Percentiles rank a stretch among this genome's conserved stretches.
Conservation (phyloP, 805 yeast genomes). For the Candida maris region DNA sequence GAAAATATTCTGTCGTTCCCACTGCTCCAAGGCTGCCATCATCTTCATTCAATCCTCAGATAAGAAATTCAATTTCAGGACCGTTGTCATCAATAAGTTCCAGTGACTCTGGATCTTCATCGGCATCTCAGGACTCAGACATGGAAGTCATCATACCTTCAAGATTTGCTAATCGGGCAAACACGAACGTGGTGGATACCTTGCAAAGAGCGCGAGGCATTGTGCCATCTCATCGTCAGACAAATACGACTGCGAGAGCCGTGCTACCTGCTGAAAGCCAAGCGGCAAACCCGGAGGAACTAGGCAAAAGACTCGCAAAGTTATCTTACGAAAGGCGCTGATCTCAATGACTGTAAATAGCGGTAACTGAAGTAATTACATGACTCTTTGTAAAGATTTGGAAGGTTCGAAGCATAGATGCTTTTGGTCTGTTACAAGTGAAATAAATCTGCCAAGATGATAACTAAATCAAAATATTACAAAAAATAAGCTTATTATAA, state of each 20-base stretch:
- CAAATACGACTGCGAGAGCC: neutral
- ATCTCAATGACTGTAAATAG: no score
- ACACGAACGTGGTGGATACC: conserved; percentile 14
- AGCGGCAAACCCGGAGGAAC: conserved; percentile 7
- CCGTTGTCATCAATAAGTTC: no score
- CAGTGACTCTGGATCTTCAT: no score
- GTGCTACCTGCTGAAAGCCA: conserved; percentile 4
- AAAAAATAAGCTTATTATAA: no score
- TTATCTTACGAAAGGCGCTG: conserved; percentile 6
- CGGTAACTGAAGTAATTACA: no score
- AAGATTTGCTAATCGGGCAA: conserved; percentile 11
- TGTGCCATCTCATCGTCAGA: neutral
- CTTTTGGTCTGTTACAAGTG: no score
- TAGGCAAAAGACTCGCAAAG: conserved; percentile 12
- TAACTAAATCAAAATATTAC: no score
- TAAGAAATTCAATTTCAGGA: conserved; percentile 2
- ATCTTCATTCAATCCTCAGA: conserved; percentile 3
- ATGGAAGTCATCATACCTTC: no score
- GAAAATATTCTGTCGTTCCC: conserved; percentile 72
- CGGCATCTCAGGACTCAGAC: no score
- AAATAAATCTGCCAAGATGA: no score
- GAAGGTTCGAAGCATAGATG: no score
- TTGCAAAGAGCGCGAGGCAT: conserved; percentile 25
- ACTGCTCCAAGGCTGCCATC: conserved; percentile 52
- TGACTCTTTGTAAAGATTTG: no score